These are phyloP conservation scores for Castanea sativa DNA, from an alignment of 306 rosid genomes.

Conservation along the genomic window DNA sequence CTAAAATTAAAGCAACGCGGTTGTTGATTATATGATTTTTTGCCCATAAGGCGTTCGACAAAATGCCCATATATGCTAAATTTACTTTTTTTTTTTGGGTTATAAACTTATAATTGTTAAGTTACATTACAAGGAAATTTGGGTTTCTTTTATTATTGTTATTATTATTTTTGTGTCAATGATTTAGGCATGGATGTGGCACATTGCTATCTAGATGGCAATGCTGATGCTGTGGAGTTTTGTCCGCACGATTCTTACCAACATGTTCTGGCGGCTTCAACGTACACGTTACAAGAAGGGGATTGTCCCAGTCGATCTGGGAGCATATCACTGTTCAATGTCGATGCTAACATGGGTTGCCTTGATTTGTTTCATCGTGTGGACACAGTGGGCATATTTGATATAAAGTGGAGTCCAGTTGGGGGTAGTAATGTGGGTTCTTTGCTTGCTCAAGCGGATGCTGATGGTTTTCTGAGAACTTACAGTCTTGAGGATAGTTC, in stretches of 20 bases:
- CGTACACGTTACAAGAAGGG: conserved; percentile 78
- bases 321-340: conserved; percentile 65
- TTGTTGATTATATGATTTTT: background rate
- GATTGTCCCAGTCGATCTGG: conserved; percentile 63
- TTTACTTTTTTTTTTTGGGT: background rate
- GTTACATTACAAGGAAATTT: too few species aligned
- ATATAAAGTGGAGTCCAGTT: conserved; percentile 78
- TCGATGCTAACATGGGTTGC: conserved; percentile 33
- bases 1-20: too few species aligned
- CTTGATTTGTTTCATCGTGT: conserved; percentile 48
- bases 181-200: conserved; percentile 64
- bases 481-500: conserved; percentile 38
- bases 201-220: conserved; percentile 68
- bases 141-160: too few species aligned
- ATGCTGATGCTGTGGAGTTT: conserved; percentile 90
- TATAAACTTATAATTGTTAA: too few species aligned
- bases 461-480: conserved; percentile 78
- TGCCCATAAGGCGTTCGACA: conserved; percentile 26
- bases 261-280: conserved; percentile 72
- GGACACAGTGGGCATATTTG: conserved; percentile 68
- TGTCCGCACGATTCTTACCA: conserved; percentile 57
- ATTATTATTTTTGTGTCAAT: background rate
- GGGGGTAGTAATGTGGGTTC: conserved; percentile 37
- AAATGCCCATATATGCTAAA: conserved; percentile 17
- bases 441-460: conserved; percentile 75